These are phyloP conservation scores for Rhizopogon vinicolor DNA, from an alignment of 768 basidiomycete species.

Conservation along the genomic window DNA sequence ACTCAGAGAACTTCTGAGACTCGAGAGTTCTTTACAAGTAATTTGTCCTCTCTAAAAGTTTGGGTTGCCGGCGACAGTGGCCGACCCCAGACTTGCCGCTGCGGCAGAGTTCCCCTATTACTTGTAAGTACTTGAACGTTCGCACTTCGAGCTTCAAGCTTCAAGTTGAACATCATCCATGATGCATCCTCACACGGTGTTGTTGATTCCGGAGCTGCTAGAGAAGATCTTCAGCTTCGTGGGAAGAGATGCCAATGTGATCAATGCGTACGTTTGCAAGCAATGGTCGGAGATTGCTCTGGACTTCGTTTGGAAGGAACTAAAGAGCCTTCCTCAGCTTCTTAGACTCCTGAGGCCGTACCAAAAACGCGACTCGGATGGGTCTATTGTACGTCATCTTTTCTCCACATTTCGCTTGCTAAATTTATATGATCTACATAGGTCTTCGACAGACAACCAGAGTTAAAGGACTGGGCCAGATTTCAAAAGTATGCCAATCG, in stretches of 20 bases:
- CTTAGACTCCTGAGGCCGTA: conserved; percentile 49
- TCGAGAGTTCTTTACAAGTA: too few species aligned
- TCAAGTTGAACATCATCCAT: too few species aligned
- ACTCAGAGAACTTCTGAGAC: too few species aligned
- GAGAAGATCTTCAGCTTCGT: conserved; percentile 50
- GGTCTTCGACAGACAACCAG: conserved; percentile 38
- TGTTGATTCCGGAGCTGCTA: conserved; percentile 56
- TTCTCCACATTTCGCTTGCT: background rate
- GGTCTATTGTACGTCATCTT: conserved; percentile 22
- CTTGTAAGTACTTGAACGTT: too few species aligned
- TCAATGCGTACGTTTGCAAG: conserved; percentile 52
- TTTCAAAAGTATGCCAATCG: conserved; percentile 50
- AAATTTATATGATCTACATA: conserved; percentile 11
- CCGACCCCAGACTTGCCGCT: too few species aligned
- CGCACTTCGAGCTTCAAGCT: too few species aligned
- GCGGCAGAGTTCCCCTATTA: too few species aligned
- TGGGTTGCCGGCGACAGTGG: too few species aligned
- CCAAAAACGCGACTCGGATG: conserved; percentile 5
- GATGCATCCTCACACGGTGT: conserved; percentile 23
- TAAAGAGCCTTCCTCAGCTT: conserved; percentile 40
- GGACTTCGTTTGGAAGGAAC: conserved; percentile 54
- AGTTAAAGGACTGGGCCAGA: conserved; percentile 48
- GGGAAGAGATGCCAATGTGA: conserved; percentile 34
- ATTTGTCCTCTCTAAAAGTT: too few species aligned
- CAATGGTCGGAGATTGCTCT: conserved; percentile 55